Conservation (phyloP, 1,139 yeast species). For the Diutina ranongensis region DNA sequence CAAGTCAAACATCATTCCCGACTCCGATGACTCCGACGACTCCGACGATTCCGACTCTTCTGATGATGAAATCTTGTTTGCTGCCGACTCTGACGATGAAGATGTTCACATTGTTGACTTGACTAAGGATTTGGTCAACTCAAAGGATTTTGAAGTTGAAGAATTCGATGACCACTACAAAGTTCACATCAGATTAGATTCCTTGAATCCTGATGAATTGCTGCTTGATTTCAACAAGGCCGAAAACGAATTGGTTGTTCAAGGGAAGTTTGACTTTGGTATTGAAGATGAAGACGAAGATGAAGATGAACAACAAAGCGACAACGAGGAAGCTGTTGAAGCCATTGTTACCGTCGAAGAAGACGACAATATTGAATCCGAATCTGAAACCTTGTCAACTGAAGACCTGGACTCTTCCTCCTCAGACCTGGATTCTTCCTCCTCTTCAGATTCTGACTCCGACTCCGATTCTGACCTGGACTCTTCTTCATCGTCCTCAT, state of each 20-base stretch:
- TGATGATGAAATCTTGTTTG: not conserved
- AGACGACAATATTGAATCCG: constrained; percentile 10
- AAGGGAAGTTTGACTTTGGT: constrained; percentile 29
- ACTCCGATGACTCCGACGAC: constrained; percentile 13
- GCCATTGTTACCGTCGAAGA: constrained; percentile 8
- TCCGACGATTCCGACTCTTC: constrained; percentile 11
- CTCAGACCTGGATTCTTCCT: constrained; percentile 10
- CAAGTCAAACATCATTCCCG: not conserved
- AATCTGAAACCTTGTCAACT: constrained; percentile 10
- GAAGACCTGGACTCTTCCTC: constrained; percentile 11
- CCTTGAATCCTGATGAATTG: constrained; percentile 31
- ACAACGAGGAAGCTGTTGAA: constrained; percentile 11
- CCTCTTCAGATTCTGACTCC: constrained; percentile 10
- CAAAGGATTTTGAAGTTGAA: constrained; percentile 35
- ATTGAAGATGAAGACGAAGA: constrained; percentile 13
- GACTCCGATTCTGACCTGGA: constrained; percentile 10
- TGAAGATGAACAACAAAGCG: constrained; percentile 13
- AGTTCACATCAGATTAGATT: constrained; percentile 33
- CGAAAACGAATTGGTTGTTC: constrained; percentile 32
- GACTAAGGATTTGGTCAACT: constrained; percentile 30
- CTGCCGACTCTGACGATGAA: constrained; percentile 7
- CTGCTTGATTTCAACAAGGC: constrained; percentile 30
- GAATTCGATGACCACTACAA: constrained; percentile 31
- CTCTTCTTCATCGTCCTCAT: constrained; percentile 8
- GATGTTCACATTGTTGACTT: constrained; percentile 30